phyloP scores from a whole-genome alignment of 306 rosid species.

The Cicer cuneatum region DNA sequence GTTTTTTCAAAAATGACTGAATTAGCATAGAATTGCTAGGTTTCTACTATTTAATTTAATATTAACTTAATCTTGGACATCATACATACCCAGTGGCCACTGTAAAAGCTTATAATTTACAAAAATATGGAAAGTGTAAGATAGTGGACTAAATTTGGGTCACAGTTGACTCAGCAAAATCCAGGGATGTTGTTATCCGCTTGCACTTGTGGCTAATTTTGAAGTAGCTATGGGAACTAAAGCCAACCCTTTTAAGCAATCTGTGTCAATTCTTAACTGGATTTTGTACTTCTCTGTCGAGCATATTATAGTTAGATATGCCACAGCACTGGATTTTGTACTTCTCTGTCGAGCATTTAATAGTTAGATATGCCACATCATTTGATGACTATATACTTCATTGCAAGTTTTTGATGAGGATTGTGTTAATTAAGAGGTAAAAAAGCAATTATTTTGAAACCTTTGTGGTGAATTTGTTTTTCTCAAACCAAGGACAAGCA shows the following conservation, averaged over 20 bases:
- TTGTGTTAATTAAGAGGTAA: conserved; percentile 2
- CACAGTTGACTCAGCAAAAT: not conserved
- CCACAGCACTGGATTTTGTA: conserved; percentile 20
- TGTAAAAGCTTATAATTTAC: not conserved
- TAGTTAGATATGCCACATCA: not conserved
- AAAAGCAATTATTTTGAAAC: conserved; percentile 53
- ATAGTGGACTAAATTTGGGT: conserved; percentile 1
- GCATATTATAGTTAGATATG: not conserved
- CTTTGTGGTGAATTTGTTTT: conserved; percentile 38
- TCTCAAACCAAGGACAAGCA: conserved; percentile 36
- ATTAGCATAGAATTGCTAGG: not conserved
- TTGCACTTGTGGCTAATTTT: no score
- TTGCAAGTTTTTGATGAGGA: not conserved
- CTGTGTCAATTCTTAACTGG: not conserved
- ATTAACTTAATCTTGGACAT: not conserved
- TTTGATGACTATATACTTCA: not conserved
- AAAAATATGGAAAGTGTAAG: not conserved
- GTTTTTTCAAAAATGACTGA: conserved; percentile 13
- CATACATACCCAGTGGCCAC: not conserved
- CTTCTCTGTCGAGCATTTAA: not conserved
- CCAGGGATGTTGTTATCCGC: not conserved
- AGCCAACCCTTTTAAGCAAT: conserved; percentile 10
- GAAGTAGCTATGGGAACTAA: not conserved
- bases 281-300: not conserved
- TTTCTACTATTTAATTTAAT: not conserved